Evolutionary conservation across 768 basidiomycete species (phyloP), one percentile per base, ranked within the genome.

Genomic region (Candolleomyces efflorescens): DNA sequence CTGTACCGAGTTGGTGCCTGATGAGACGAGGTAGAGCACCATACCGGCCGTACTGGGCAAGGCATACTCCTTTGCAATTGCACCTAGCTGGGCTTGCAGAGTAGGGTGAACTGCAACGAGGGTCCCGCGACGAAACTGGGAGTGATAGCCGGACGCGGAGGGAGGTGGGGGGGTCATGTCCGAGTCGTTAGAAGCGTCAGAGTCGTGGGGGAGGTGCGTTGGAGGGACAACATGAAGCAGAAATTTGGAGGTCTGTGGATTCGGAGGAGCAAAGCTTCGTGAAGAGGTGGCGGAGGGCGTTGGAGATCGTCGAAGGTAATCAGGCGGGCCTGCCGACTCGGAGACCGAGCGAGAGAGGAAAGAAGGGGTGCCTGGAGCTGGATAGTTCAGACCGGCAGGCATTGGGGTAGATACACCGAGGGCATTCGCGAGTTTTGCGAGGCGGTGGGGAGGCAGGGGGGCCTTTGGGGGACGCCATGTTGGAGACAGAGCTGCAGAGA

Each of bases 51-150:
- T 92, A 63, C 88, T 92, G 1, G 95, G 95, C 17, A 98, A 76
- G 2, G 91, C 90, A 66, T 94, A 98, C 72, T 98, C 95, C 71
- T 87, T 87, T 13, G 95, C 94, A 53, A 98, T 97, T 6, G 92
- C 90, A 20, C 78, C 77, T 10, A 97, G 74, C 68, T 97, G 95
- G 0, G 86, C 81, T 43, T 92, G 87, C 1, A 98, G 74, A 0
- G 88, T 92, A 5, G 94, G 78, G 67, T 94, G 84, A 0, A 98
- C 78, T 0, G 94, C 89, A 3, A 98, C 82, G 12, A 98, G 78
- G n/a, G 85, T 86, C 7, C 95, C 95, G 24, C 95, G 83, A 13
- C 83, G 82, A 66, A 92, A 91, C 51, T 89, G 87, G 17, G 82
- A 77, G 61, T 91, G 87, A 63, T 90, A 90, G n/a, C 88, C 87